phyloP scores from a whole-genome alignment of 1,139 yeast species.

The Sugiyamaella xylanicola region DNA sequence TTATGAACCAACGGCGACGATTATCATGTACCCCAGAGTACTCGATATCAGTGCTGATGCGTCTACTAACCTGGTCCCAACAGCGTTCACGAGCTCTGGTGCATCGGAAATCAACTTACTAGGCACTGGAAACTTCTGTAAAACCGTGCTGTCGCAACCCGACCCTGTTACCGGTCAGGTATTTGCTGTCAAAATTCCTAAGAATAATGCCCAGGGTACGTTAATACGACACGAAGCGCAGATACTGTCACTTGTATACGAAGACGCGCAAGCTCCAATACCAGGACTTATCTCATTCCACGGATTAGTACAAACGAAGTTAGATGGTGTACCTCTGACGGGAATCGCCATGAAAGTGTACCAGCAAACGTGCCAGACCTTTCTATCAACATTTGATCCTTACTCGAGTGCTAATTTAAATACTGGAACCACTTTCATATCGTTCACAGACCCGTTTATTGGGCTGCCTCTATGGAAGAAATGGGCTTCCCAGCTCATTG shows the following conservation, averaged over 20 bases:
- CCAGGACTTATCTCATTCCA: constrained; percentile 26
- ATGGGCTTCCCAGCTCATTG: constrained; percentile 52
- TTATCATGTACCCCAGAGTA: constrained; percentile 8
- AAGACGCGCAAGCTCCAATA: constrained; percentile 6
- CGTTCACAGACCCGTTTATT: constrained; percentile 23
- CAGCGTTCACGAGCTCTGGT: not conserved
- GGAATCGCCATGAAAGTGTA: constrained; percentile 26
- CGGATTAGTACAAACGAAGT: constrained; percentile 22
- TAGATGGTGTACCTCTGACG: constrained; percentile 18
- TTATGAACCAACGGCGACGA: not conserved
- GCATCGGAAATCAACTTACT: constrained; percentile 13
- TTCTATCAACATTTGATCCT: constrained; percentile 16
- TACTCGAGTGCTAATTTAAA: not conserved
- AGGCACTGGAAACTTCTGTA: constrained; percentile 30
- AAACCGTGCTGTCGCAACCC: constrained; percentile 23
- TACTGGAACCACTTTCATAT: not conserved
- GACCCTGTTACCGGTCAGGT: constrained; percentile 15
- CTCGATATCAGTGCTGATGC: constrained; percentile 12
- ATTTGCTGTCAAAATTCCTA: constrained; percentile 27
- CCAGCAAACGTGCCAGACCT: constrained; percentile 24
- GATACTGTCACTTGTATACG: constrained; percentile 20
- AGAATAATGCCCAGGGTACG: constrained; percentile 17
- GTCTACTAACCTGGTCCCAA: not conserved
- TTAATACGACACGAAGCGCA: constrained; percentile 27
- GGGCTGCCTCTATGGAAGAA: constrained; percentile 27